These are phyloP conservation scores for Cercospora brassicicola DNA, from an alignment of 2,329 filamentous ascomycete species.

Conservation along the genomic window DNA sequence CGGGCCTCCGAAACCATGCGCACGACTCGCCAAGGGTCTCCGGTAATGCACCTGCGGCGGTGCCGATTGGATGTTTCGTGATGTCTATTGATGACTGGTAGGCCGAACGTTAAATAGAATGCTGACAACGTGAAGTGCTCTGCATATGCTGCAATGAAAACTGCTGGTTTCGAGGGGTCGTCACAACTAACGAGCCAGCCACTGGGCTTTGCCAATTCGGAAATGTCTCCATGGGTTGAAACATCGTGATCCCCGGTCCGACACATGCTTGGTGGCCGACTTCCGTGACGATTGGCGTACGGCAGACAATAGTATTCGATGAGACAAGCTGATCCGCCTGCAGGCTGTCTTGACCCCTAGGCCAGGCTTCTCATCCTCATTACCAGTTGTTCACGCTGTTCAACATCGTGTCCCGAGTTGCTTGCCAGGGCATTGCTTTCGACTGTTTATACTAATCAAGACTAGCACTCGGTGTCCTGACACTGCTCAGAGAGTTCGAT, in stretches of 20 bases:
- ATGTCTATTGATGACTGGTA: not conserved
- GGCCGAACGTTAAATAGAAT: not conserved
- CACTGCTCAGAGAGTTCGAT: not conserved
- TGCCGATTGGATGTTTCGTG: not conserved
- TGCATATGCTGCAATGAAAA: not conserved
- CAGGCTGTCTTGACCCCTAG: not conserved
- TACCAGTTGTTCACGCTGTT: not conserved
- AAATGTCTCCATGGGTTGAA: slow-evolving; percentile 1
- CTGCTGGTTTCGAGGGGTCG: not conserved
- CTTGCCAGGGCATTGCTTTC: not conserved
- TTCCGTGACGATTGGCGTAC: not conserved
- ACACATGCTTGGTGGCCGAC: not conserved
- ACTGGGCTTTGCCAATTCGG: not conserved
- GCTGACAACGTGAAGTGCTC: not conserved
- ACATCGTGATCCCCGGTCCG: not conserved
- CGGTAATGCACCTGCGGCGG: not conserved
- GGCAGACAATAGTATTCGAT: not conserved
- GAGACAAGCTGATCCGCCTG: not conserved
- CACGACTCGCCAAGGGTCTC: not conserved
- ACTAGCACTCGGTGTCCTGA: not conserved
- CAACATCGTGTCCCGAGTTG: not conserved
- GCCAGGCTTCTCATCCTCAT: not conserved
- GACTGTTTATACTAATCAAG: not conserved
- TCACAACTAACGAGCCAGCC: not conserved
- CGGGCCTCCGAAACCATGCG: not conserved